Evolutionary conservation across 2,329 filamentous ascomycete species (phyloP), one percentile per base, ranked within the genome.

Genomic region (Calcarisporium arbuscula): DNA sequence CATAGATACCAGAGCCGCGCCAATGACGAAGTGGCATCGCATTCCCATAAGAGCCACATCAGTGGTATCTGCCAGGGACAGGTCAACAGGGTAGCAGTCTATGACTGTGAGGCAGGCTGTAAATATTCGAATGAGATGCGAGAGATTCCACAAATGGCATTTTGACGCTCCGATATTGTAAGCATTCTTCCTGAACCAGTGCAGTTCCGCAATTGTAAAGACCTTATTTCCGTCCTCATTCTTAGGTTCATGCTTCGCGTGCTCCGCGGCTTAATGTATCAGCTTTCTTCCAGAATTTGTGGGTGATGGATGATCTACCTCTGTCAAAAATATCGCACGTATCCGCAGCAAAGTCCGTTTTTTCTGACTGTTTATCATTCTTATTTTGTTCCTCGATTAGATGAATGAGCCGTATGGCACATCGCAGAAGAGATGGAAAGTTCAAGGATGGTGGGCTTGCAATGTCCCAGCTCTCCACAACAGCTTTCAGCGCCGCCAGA

Each of bases 121-220:
- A 30, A 81, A 58, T 17, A 94, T 67, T 4, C 72, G 64, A 4
- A 80, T 51, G 1, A 81, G 63, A 31, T 68, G 57, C 6, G 56
- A 52, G 2, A 79, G 65, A 17, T 71, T 54, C 67, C 82, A 80
- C 1, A 38, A 43, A 4, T 72, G 63, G 2, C 68, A 66, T 44
- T 80, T 67, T 40, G 78, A 76, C 5, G 90, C 58, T 0, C 79
- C 80, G 6, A 88, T 56, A 45, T 92, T 94, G 62, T 94, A 94
- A 2, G 82, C 72, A 43, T 85, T 90, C 42, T 80, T 80, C 23
- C 80, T 82, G 53, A 94, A 89, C 87, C 87, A 94, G 45, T 89
- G 73, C 4, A 94, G 65, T 47, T 95, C 87, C 4, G 67, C 54
- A 1, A 69, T 38, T 1, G 70, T 74, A 50, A 88, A 87, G 2